These are phyloP conservation scores for Fusarium udum DNA, from an alignment of 2,329 filamentous ascomycete genomes.

Conservation along the genomic window DNA sequence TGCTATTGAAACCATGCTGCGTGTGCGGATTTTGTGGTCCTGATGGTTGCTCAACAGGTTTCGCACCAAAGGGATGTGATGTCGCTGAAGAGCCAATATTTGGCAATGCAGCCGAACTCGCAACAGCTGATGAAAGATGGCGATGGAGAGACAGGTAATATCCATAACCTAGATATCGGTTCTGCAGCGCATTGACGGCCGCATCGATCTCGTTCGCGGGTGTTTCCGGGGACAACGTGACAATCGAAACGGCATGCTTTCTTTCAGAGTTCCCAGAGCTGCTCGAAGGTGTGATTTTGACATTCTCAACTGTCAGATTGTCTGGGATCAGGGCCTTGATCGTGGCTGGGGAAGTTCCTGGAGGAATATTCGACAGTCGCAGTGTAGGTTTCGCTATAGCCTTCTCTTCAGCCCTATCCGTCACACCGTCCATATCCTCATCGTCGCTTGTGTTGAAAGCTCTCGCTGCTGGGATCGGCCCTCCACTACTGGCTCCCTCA, in stretches of 20 bases:
- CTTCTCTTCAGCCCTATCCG: constrained; percentile 62
- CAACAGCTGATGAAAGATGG: constrained; percentile 80
- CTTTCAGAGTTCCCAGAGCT: constrained; percentile 67
- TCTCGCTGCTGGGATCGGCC: constrained; percentile 69
- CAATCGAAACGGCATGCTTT: constrained; percentile 79
- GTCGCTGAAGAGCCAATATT: constrained; percentile 51
- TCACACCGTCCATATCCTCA: constrained; percentile 58
- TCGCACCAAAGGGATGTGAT: constrained; percentile 81
- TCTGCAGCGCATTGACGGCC: constrained; percentile 80
- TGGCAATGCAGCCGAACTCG: constrained; percentile 54
- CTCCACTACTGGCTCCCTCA: constrained; percentile 47
- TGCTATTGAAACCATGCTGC: constrained; percentile 61
- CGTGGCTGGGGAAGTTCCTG: constrained; percentile 66
- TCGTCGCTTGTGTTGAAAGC: constrained; percentile 77
- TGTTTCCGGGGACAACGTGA: constrained; percentile 82
- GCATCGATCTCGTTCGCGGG: constrained; percentile 85
- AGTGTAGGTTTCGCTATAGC: constrained; percentile 71
- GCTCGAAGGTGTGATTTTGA: constrained; percentile 72
- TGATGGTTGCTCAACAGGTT: constrained; percentile 61
- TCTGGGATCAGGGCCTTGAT: constrained; percentile 68
- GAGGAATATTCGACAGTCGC: constrained; percentile 68
- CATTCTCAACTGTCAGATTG: constrained; percentile 73
- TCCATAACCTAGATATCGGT: constrained; percentile 85
- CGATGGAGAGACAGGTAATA: constrained; percentile 83
- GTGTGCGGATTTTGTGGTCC: constrained; percentile 50